Base-by-base conservation (phyloP, 495 filamentous ascomycete genomes). In the Hyphodiscus hymeniophilus region DNA sequence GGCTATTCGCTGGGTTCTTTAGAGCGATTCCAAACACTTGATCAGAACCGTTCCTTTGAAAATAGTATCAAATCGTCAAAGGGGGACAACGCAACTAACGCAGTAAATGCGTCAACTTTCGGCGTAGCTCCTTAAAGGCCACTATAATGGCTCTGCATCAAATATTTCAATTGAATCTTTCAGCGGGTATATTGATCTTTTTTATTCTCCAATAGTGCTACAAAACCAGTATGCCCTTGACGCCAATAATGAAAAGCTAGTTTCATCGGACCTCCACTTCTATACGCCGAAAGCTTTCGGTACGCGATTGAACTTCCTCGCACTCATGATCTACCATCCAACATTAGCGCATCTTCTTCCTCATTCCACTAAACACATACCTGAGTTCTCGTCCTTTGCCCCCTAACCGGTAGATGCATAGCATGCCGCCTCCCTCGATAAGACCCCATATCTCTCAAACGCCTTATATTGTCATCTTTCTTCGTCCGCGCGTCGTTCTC, bases 401-500 rank as follows among this genome's bases (percentile, higher is more conserved):
- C 90, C 48, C 89, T 73, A 36, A 89, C 89, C 11, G 89, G 89
- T 68, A 94, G 64, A 39, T 80, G 76, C 78, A 94, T 82, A 32
- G 89, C 91, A 74, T 98, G 92, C 51, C 94, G 70, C 63, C 87
- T 78, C 45, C 92, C 92, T 31, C 94, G 71, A 65, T 95, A 94
- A 11, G 85, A 80, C 28, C 91, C 91, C 67, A 94, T 95, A 63
- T 95, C 90, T 61, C 84, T 82, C 63, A 98, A 60, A 28, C 92
- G 75, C 58, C 74, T 75, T 56, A 98, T 94, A 60, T 97, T 87
- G 24, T 95, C 88, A 55, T 78, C 66, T 33, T 95, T 56, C 43
- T 86, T 71, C 62, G 82, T 73, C 60, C 80, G 70, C 49, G 94
- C 71, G 55, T 98, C 90, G 58, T 86, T 95, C 63, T 97, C 94